A percentile compares a stretch with the other conserved stretches of the same genome.
These are phyloP conservation scores for Russula foetens DNA, from an alignment of 768 basidiomycete species.

Conservation along the genomic window DNA sequence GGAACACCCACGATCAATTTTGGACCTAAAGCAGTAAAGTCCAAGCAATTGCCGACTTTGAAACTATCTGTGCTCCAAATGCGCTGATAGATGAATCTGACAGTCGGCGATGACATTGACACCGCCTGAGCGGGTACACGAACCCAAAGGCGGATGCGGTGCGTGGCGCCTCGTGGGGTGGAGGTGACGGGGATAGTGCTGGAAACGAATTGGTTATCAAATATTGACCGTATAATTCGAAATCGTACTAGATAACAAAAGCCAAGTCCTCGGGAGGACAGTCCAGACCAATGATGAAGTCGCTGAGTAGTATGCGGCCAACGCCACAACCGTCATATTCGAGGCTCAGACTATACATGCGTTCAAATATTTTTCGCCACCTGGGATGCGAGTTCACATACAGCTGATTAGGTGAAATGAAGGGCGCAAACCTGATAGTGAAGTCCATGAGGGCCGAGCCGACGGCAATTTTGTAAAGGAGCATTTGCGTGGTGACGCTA, in stretches of 20 bases:
- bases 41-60: constrained; percentile 49
- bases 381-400: constrained; percentile 26
- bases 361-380: constrained; percentile 40
- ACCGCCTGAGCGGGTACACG: constrained; percentile 35
- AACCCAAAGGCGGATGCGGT: constrained; percentile 58
- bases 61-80: constrained; percentile 58
- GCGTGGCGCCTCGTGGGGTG: constrained; percentile 46
- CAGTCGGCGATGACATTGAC: constrained; percentile 19
- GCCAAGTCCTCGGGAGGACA: constrained; percentile 44
- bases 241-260: constrained; percentile 54
- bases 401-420: neutral
- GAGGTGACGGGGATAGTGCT: constrained; percentile 51
- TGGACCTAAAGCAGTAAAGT: constrained; percentile 42
- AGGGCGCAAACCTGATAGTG: constrained; percentile 37
- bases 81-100: constrained; percentile 52
- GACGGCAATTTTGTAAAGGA: constrained; percentile 47
- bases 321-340: constrained; percentile 62
- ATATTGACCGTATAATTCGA: neutral
- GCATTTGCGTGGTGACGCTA: constrained; percentile 34
- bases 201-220: neutral
- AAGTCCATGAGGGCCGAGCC: constrained; percentile 52
- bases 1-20: constrained; percentile 44
- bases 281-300: constrained; percentile 44
- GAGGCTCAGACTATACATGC: constrained; percentile 45
- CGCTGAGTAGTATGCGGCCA: constrained; percentile 45